Evolutionary conservation across 495 filamentous ascomycete species (phyloP).

Genomic region (Thermochaetoides thermophila): DNA sequence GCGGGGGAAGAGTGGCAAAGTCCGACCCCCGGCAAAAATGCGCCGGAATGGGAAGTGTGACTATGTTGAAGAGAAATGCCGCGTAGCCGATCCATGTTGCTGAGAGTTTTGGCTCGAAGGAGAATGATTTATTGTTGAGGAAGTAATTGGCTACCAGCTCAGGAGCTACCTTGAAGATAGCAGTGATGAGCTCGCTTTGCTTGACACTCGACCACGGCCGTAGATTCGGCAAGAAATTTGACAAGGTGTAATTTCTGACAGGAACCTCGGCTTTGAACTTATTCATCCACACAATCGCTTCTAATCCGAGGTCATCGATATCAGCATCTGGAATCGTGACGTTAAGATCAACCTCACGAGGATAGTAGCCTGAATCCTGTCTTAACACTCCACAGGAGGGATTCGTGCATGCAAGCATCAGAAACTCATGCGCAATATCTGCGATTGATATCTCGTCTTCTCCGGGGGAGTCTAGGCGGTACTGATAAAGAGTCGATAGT

Average conservation of each 20-base stretch:
- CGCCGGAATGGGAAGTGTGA: constrained; percentile 56
- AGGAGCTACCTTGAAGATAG: constrained; percentile 66
- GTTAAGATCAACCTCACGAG: constrained; percentile 47
- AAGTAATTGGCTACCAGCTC: constrained; percentile 82
- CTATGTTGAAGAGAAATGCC: constrained; percentile 63
- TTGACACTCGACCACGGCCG: constrained; percentile 67
- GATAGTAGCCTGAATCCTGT: constrained; percentile 56
- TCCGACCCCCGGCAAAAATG: constrained; percentile 43
- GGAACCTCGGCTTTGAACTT: constrained; percentile 50
- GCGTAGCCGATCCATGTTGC: constrained; percentile 91
- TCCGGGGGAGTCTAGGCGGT: constrained; percentile 22
- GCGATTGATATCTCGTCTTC: constrained; percentile 31
- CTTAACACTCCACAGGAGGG: constrained; percentile 54
- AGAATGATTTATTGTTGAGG: constrained; percentile 58
- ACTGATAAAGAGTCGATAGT: constrained; percentile 58
- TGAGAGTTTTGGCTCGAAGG: constrained; percentile 79
- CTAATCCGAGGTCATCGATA: constrained; percentile 52
- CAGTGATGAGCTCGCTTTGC: constrained; percentile 66
- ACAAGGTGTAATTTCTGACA: constrained; percentile 58
- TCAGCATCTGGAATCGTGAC: constrained; percentile 20
- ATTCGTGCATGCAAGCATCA: constrained; percentile 58
- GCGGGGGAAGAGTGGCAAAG: constrained; percentile 53
- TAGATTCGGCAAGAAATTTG: constrained; percentile 61
- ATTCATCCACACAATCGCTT: constrained; percentile 51
- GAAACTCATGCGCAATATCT: constrained; percentile 50